Base-by-base conservation (phyloP, 192 early-diverging fungal genomes). In the Coemansia sp. region DNA sequence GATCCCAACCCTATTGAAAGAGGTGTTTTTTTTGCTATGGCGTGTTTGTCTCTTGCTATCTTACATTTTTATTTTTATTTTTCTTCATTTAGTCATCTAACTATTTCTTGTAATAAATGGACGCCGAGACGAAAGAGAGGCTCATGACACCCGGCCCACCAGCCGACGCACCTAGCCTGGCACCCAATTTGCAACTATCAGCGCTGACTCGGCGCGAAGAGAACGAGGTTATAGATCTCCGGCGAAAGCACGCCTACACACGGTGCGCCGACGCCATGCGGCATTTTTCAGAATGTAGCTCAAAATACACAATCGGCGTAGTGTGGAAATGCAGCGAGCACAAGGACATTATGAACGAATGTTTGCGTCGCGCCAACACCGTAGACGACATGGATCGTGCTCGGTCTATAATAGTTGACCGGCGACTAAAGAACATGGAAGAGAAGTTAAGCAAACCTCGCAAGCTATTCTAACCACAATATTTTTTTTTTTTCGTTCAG, bases 261-360 rank as follows among this genome's bases (percentile, higher is more conserved):
- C 68, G 75, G 21, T 83, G 80, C 62, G 63, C 63, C 4, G 70
- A 72, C 5, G 63, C 75, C 2, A 67, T 83, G 73, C 67, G 63
- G 28, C 30, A 68, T 43, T 83, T 83, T 44, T 72, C 75, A 21
- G 73, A 83, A 52, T 83, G 80, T 55, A 83, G 80, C 64, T 37
- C 76, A 17, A 55, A 77, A 33, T 74, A 83, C 75, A 83, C 80
- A 4, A 63, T 83, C 17, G 64, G 75, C 21, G 80, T 83, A 2
- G 57, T 83, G 17, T 83, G 80, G 80, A 83, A 73, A 40, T 83
- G 80, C 62, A 72, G 49, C 23, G 80, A 69, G 64, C 39, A 68
- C 6, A 77, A 72, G 44, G 63, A 69, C 3, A 77, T 83, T 4
- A 83, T 83, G 80, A 83, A 83, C 73, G 80, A 83, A 72, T 83